A percentile compares a stretch with the other conserved stretches of the same genome.
phyloP scores from a whole-genome alignment of 768 basidiomycete species.

The Rhodotorula graminis region DNA sequence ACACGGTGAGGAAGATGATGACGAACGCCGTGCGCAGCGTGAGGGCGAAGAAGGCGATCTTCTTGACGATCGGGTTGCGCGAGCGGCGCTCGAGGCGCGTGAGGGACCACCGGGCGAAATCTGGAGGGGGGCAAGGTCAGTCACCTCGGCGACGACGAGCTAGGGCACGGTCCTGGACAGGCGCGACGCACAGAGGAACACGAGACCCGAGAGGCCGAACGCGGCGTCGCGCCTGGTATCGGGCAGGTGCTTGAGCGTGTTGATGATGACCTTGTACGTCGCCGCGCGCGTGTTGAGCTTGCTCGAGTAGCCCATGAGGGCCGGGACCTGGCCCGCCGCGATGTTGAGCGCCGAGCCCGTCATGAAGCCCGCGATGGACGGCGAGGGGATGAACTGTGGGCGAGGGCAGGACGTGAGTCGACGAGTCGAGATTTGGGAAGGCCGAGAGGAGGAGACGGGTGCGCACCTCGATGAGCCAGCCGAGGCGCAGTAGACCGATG shows the following conservation, averaged over 20 bases:
- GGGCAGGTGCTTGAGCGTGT: slow-evolving; percentile 68
- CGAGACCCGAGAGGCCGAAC: slow-evolving; percentile 56
- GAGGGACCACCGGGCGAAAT: slow-evolving; percentile 62
- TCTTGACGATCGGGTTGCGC: slow-evolving; percentile 51
- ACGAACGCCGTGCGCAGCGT: slow-evolving; percentile 51
- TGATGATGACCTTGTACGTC: slow-evolving; percentile 82
- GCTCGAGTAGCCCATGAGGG: slow-evolving; percentile 62
- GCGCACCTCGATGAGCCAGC: slow-evolving; percentile 97
- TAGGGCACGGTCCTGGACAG: too few species aligned
- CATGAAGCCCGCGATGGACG: slow-evolving; percentile 67
- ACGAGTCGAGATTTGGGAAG: neutral
- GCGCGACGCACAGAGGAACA: slow-evolving; percentile 50
- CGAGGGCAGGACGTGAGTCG: slow-evolving; percentile 46
- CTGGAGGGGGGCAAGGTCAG: too few species aligned
- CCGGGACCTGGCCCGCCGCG: slow-evolving; percentile 77
- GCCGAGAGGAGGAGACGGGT: slow-evolving; percentile 55
- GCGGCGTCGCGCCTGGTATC: slow-evolving; percentile 74
- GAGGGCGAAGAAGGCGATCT: slow-evolving; percentile 71
- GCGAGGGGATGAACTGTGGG: slow-evolving; percentile 69
- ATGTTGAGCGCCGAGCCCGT: slow-evolving; percentile 86
- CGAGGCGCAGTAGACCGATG: slow-evolving; percentile 82
- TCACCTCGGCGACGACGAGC: too few species aligned
- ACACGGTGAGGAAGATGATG: slow-evolving; percentile 71
- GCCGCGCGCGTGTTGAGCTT: slow-evolving; percentile 63
- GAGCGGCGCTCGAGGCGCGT: slow-evolving; percentile 56